These are phyloP conservation scores for Chenopodium formosanum DNA, from an alignment of 148 eudicot genomes.

Conservation along the genomic window DNA sequence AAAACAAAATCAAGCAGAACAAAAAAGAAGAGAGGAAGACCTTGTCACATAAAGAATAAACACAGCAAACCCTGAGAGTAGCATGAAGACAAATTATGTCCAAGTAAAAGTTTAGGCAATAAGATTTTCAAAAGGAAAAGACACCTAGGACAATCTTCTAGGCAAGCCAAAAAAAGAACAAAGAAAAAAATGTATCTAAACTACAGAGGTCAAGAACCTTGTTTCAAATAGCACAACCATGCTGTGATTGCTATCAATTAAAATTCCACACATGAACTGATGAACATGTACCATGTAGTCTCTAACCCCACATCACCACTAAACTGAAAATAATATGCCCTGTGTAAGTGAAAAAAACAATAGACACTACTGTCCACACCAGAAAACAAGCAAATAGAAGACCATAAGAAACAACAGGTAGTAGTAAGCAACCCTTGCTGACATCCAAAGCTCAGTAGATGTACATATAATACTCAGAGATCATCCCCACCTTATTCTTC, in stretches of 20 bases:
- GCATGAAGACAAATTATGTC: not conserved
- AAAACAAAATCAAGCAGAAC: not conserved
- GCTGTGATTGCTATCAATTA: not conserved
- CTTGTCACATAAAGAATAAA: not conserved
- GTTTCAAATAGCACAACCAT: not conserved
- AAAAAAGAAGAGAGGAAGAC: not conserved
- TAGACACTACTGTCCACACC: not conserved
- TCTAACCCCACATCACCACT: slow-evolving; percentile 3
- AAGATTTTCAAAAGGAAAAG: not conserved
- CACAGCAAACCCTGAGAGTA: not conserved
- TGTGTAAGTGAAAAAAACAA: not conserved
- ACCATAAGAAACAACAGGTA: not conserved
- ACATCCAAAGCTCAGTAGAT: slow-evolving; percentile 18
- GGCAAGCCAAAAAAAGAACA: not conserved
- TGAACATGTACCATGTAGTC: slow-evolving; percentile 2
- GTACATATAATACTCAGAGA: slow-evolving; percentile 19
- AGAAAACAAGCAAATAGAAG: slow-evolving; percentile 13
- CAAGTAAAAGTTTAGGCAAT: not conserved
- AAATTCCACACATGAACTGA: not conserved
- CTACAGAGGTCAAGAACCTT: not conserved
- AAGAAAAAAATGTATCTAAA: not conserved
- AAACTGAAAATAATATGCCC: not conserved
- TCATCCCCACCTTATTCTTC: slow-evolving; percentile 57
- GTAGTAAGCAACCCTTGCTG: slow-evolving; percentile 15
- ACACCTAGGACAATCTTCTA: not conserved